Base-by-base conservation (phyloP, 495 filamentous ascomycete species). In the Penicillium coffeae region DNA sequence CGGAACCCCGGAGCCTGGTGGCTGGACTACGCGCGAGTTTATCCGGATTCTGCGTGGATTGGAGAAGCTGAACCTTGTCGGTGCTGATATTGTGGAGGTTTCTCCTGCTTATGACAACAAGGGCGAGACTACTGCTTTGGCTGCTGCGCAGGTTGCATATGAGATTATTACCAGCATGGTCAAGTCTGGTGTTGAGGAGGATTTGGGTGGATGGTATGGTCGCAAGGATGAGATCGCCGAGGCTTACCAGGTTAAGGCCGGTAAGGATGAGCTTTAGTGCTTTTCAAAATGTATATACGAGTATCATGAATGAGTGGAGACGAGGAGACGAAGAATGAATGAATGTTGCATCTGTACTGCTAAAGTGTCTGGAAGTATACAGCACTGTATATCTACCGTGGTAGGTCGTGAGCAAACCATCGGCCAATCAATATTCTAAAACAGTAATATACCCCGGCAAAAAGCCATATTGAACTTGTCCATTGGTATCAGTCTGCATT, bases 121-220 rank as follows among this genome's bases (percentile, higher is more conserved):
- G 40, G 88, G 85, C 0, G 89, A 95, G 76, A 83, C 85, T 59
- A 95, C 89, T 33, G 88, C 88, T 39, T 72, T 93, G 54, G 87
- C 86, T n/a, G 89, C 84, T 0, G 87, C 88, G 8, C 87, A 92
- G 72, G 78, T 87, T 16, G 84, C 83, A 14, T 94, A 84, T 65
- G 88, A 94, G 73, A 81, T 93, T 41, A 72, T 92, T 65, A 91
- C 83, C 16, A 82, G 84, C 41, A 85, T 90, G 78, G 87, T 90
- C 1, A 89, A 88, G 75, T 67, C 68, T 21, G 83, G 82, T 3
- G 60, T 73, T n/a, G 62, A 55, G 21, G 70, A 74, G 60, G 70
- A 74, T 44, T 45, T 72, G 42, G 64, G 73, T 42, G 69, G 70
- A 12, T 75, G 72, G 72, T 75, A 75, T 50, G 70, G 70, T 19